Percentiles rank a stretch among this genome's conserved stretches.
These are phyloP conservation scores for Candida pseudoviswanathii DNA, from an alignment of 1,139 yeast genomes.

Conservation along the genomic window DNA sequence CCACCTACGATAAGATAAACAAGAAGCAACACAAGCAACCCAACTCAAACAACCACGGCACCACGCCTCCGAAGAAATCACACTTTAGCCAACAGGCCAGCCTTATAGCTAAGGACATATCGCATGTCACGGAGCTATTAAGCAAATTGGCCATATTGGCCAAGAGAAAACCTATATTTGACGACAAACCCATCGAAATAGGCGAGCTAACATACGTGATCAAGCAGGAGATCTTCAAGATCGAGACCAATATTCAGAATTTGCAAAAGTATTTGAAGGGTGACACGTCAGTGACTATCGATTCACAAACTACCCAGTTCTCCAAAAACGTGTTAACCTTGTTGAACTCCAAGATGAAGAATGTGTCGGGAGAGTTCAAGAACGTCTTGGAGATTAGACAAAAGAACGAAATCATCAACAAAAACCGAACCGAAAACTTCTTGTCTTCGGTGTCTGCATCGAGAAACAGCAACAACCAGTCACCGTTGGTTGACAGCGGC, in stretches of 20 bases:
- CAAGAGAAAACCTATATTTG: constrained; percentile 88
- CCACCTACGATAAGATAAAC: constrained; percentile 62
- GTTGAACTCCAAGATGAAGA: constrained; percentile 85
- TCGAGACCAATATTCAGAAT: constrained; percentile 75
- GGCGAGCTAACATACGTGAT: constrained; percentile 90
- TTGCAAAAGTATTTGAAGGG: constrained; percentile 59
- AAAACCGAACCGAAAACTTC: constrained; percentile 83
- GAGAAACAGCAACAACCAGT: constrained; percentile 25
- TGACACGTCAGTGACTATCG: constrained; percentile 47
- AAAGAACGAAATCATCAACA: constrained; percentile 77
- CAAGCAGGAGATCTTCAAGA: constrained; percentile 87
- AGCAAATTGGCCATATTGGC: constrained; percentile 83
- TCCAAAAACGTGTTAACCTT: constrained; percentile 85
- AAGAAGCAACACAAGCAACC: constrained; percentile 30
- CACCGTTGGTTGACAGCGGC: constrained; percentile 22
- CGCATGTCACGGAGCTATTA: constrained; percentile 82
- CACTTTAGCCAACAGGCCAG: constrained; percentile 85
- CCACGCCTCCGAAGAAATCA: constrained; percentile 40
- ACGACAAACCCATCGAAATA: constrained; percentile 92
- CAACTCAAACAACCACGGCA: constrained; percentile 10
- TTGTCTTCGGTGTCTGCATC: constrained; percentile 52
- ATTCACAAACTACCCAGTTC: constrained; percentile 67
- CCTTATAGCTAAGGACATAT: constrained; percentile 83
- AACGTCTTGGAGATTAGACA: constrained; percentile 87
- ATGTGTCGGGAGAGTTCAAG: constrained; percentile 90